Percentiles rank a stretch among this genome's conserved stretches.
Evolutionary conservation across 306 rosid species (phyloP).

Genomic region (Fagus sylvatica): DNA sequence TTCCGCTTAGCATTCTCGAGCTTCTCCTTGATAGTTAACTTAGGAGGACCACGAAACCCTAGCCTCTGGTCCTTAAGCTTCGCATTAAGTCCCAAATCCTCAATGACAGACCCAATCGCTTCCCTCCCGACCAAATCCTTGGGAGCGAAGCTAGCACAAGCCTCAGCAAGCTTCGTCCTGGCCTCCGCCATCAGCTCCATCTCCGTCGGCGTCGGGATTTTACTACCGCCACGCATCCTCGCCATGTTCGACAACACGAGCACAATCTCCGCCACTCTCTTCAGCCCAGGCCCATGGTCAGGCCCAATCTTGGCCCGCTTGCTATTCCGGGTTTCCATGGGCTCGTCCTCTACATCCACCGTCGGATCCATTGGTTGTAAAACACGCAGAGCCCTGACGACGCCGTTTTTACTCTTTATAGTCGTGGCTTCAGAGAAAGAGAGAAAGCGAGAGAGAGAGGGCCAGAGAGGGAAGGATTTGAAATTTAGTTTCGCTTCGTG

Average conservation of each 20-base stretch:
- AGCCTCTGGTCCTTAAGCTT: slow-evolving; percentile 69
- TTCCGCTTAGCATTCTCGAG: slow-evolving; percentile 58
- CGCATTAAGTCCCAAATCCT: slow-evolving; percentile 78
- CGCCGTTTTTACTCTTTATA: not conserved
- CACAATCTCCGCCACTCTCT: slow-evolving; percentile 92
- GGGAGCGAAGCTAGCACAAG: slow-evolving; percentile 73
- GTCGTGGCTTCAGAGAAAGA: not conserved
- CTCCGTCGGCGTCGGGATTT: slow-evolving; percentile 64
- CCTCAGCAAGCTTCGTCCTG: slow-evolving; percentile 56
- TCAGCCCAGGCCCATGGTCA: slow-evolving; percentile 26
- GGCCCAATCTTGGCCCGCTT: slow-evolving; percentile 57
- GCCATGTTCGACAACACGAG: slow-evolving; percentile 81
- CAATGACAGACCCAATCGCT: slow-evolving; percentile 66
- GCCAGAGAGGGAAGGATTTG: slow-evolving; percentile 12
- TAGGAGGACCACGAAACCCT: slow-evolving; percentile 73
- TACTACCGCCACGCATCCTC: slow-evolving; percentile 66
- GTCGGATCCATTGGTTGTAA: slow-evolving; percentile 37
- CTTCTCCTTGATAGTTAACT: slow-evolving; percentile 73
- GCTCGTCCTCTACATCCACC: not conserved
- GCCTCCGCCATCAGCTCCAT: slow-evolving; percentile 82
- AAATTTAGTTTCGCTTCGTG: not conserved
- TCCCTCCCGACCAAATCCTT: slow-evolving; percentile 75
- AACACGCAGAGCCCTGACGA: slow-evolving; percentile 4
- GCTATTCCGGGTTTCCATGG: slow-evolving; percentile 24
- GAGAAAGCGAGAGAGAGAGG: slow-evolving; percentile 19